Evolutionary conservation across 2,329 filamentous ascomycete species (phyloP).

Genomic region (Colletotrichum sp.): DNA sequence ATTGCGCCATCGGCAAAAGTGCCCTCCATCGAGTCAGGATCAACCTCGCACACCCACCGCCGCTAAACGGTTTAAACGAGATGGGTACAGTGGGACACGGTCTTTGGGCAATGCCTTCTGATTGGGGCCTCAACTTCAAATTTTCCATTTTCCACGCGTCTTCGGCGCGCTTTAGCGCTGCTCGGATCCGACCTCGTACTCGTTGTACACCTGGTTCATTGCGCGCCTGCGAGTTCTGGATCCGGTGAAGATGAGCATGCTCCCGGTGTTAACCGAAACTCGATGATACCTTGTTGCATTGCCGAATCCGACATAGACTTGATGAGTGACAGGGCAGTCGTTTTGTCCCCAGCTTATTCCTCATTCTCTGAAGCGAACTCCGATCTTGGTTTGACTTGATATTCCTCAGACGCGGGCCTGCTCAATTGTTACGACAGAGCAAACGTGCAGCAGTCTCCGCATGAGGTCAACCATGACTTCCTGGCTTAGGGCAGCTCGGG

Average conservation of each 20-base stretch:
- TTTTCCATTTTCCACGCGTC: background rate
- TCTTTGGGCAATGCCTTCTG: background rate
- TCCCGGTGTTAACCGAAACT: background rate
- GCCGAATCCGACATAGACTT: background rate
- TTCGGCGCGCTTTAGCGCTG: background rate
- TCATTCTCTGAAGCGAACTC: background rate
- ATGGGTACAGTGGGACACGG: background rate
- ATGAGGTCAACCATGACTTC: background rate
- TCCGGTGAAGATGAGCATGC: background rate
- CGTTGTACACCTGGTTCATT: background rate
- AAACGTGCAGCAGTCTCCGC: background rate
- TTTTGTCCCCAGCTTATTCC: background rate
- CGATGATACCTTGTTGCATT: background rate
- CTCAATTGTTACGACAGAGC: background rate
- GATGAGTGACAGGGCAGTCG: background rate
- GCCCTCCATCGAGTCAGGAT: background rate
- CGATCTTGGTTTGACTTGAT: background rate
- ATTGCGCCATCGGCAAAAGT: conserved; percentile 19
- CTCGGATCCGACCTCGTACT: background rate
- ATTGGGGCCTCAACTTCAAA: background rate
- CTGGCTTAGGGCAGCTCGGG: background rate
- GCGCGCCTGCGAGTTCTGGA: background rate
- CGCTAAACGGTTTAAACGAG: background rate
- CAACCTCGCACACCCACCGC: background rate
- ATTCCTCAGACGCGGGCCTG: background rate